A percentile compares a stretch with the other conserved stretches of the same genome.
Conservation (phyloP, 805 yeast species). For the Saccharomycopsis sp. region DNA sequence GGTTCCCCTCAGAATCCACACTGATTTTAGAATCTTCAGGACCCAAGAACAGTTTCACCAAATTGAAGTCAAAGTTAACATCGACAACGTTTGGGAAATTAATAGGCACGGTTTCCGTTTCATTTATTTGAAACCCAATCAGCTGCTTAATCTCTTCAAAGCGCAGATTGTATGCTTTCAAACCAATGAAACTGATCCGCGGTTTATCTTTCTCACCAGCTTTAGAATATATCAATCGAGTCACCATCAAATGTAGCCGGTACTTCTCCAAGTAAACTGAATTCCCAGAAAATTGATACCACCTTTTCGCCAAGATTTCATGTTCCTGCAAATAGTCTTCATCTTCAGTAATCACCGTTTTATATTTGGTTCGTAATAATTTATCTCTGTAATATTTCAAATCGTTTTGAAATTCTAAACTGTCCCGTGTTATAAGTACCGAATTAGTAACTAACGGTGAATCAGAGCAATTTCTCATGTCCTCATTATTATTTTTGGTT, state of each 20-base stretch:
- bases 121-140: not conserved
- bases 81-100: conserved; percentile 29
- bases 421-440: no score
- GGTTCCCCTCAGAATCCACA: conserved; percentile 32
- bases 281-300: conserved; percentile 32
- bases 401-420: no score
- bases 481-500: no score
- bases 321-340: not conserved
- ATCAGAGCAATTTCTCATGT: no score
- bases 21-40: conserved; percentile 38
- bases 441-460: no score
- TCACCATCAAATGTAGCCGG: conserved; percentile 33
- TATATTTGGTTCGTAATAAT: not conserved
- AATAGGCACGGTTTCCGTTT: not conserved
- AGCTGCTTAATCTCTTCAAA: not conserved
- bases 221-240: conserved; percentile 28
- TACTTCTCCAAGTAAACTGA: conserved; percentile 33
- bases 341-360: not conserved
- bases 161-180: conserved; percentile 24
- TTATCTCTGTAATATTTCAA: no score
- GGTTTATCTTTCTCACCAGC: conserved; percentile 27
- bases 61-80: conserved; percentile 26
- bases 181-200: conserved; percentile 26
- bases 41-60: conserved; percentile 28
- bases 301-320: conserved; percentile 15